Percentiles rank a stretch among this genome's conserved stretches.
Evolutionary conservation across 805 yeast genomes (phyloP).

Genomic region (Saturnispora zaruensis): DNA sequence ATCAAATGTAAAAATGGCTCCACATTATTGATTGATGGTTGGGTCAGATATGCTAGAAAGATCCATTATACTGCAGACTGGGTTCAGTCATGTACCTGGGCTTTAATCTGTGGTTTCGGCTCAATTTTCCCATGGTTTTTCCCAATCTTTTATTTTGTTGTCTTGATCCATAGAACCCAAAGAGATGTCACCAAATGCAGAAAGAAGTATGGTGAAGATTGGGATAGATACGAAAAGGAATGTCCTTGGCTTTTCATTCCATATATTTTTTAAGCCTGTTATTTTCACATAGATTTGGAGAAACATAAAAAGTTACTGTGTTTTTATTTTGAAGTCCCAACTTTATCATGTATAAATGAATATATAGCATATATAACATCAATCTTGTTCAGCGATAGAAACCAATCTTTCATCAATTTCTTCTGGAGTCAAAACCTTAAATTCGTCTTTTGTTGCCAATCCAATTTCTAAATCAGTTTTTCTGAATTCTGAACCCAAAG

Average conservation of each 20-base stretch:
- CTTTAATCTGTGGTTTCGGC: conserved; percentile 75
- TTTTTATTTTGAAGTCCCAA: background rate
- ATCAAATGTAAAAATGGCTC: conserved; percentile 83
- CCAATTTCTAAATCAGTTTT: conserved; percentile 93
- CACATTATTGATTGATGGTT: conserved; percentile 79
- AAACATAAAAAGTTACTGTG: background rate
- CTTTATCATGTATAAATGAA: background rate
- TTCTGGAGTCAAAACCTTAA: conserved; percentile 66
- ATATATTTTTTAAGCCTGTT: conserved; percentile 44
- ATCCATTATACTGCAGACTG: conserved; percentile 93
- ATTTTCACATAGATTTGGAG: background rate
- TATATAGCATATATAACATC: conserved; percentile 13
- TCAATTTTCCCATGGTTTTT: conserved; percentile 95
- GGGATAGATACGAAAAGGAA: conserved; percentile 75
- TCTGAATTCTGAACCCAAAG: conserved; percentile 86
- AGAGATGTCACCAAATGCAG: conserved; percentile 84
- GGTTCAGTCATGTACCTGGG: conserved; percentile 85
- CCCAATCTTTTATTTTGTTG: conserved; percentile 83
- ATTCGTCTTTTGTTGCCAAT: conserved; percentile 64
- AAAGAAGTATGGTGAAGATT: conserved; percentile 86
- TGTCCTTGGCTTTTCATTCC: conserved; percentile 95
- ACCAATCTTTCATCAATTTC: conserved; percentile 93
- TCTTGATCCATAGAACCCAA: conserved; percentile 77
- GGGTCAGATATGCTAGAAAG: conserved; percentile 91
- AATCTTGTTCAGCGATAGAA: conserved; percentile 95